Evolutionary conservation across 2,329 filamentous ascomycete species (phyloP).

Genomic region (Colletotrichum lindemuthianum): DNA sequence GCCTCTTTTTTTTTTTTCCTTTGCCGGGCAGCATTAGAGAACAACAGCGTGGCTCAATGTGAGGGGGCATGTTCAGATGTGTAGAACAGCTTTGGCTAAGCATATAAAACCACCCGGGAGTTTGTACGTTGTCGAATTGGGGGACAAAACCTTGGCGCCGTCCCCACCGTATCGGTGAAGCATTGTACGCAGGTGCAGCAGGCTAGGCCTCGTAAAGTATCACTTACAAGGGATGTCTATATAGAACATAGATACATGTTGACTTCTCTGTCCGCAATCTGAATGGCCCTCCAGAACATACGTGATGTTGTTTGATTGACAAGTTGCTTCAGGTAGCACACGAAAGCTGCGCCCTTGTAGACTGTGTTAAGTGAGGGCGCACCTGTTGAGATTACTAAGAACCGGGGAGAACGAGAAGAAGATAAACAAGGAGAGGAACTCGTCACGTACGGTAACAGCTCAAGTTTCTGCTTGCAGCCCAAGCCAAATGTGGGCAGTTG

Average conservation of each 20-base stretch:
- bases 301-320: too few relatives aligned
- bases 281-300: too few relatives aligned
- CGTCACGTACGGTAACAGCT: too few relatives aligned
- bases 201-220: constrained; percentile 3
- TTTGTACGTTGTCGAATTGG: constrained; percentile 29
- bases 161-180: constrained; percentile 31
- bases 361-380: too few relatives aligned
- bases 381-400: too few relatives aligned
- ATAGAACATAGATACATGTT: constrained; percentile 28
- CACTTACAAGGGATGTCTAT: constrained; percentile 8
- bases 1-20: constrained; percentile 1
- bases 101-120: constrained; percentile 36
- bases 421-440: too few relatives aligned
- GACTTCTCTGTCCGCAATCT: background rate
- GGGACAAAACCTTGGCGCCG: constrained; percentile 21
- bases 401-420: too few relatives aligned
- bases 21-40: constrained; percentile 25
- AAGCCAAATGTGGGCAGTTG: too few relatives aligned
- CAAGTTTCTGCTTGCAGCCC: too few relatives aligned
- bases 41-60: constrained; percentile 19
- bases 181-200: constrained; percentile 29
- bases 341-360: too few relatives aligned
- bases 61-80: constrained; percentile 6
- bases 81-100: constrained; percentile 21
- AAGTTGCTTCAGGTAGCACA: too few relatives aligned